Conservation (phyloP, 495 filamentous ascomycete species). For the Baudoinia panamericana region DNA sequence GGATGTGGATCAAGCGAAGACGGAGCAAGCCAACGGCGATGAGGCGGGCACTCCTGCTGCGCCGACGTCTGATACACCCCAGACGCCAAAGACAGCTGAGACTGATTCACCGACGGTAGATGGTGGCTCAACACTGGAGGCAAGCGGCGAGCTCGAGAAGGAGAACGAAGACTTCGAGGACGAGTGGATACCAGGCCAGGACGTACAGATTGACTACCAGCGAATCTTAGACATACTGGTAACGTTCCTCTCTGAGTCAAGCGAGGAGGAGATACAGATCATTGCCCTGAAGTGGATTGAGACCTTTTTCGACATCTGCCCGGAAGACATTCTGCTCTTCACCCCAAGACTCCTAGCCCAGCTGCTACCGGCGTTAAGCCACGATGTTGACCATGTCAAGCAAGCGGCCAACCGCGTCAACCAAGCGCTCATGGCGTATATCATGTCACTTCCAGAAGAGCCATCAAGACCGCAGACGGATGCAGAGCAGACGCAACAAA, state of each 20-base stretch:
- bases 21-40: not conserved
- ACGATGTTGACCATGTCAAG: slow-evolving; percentile 74
- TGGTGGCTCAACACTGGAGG: slow-evolving; percentile 12
- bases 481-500: slow-evolving; percentile 10
- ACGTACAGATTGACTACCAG: slow-evolving; percentile 86
- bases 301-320: slow-evolving; percentile 90
- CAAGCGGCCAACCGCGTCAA: slow-evolving; percentile 83
- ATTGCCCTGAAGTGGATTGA: slow-evolving; percentile 93
- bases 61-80: slow-evolving; percentile 9
- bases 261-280: slow-evolving; percentile 80
- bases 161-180: slow-evolving; percentile 56
- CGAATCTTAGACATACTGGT: slow-evolving; percentile 88
- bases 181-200: slow-evolving; percentile 94
- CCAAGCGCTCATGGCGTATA: slow-evolving; percentile 76
- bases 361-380: slow-evolving; percentile 87
- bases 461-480: slow-evolving; percentile 12
- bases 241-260: slow-evolving; percentile 63
- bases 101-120: slow-evolving; percentile 6
- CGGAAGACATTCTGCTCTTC: slow-evolving; percentile 92
- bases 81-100: slow-evolving; percentile 10
- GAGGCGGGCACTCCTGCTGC: slow-evolving; percentile 1
- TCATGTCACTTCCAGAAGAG: slow-evolving; percentile 80
- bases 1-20: slow-evolving; percentile 2
- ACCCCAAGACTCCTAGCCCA: slow-evolving; percentile 83
- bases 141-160: slow-evolving; percentile 35